These are phyloP conservation scores for Parachaetomium inaequale DNA, from an alignment of 495 filamentous ascomycete genomes.

Conservation along the genomic window DNA sequence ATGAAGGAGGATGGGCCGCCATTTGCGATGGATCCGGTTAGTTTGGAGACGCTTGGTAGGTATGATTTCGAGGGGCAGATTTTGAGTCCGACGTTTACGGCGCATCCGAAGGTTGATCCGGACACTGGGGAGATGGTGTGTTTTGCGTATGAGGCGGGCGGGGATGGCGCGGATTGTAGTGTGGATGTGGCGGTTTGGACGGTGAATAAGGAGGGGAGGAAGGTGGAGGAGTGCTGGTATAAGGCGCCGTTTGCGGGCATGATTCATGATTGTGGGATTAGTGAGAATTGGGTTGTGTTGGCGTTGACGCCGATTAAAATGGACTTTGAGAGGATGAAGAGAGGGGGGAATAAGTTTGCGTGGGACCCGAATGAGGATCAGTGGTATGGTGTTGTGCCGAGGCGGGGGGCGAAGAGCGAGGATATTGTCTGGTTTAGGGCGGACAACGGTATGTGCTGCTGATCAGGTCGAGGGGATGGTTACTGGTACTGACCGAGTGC, in stretches of 20 bases:
- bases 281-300: conserved; percentile 51
- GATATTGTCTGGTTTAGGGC: conserved; percentile 51
- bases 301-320: conserved; percentile 51
- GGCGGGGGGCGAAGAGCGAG: conserved; percentile 44
- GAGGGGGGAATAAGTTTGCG: conserved; percentile 53
- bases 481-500: conserved; percentile 2
- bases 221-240: conserved; percentile 47
- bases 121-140: conserved; percentile 54
- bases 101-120: conserved; percentile 61
- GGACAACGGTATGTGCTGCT: conserved; percentile 40
- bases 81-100: conserved; percentile 51
- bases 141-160: conserved; percentile 53
- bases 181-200: conserved; percentile 51
- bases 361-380: conserved; percentile 53
- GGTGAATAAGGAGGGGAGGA: conserved; percentile 39
- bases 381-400: conserved; percentile 49
- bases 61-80: conserved; percentile 59
- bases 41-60: conserved; percentile 51
- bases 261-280: conserved; percentile 56
- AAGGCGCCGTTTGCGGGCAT: conserved; percentile 52
- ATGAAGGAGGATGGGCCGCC: conserved; percentile 55
- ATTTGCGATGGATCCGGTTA: conserved; percentile 54
- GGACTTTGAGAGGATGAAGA: conserved; percentile 50
- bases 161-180: conserved; percentile 42
- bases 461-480: not conserved